Percentiles rank a stretch among this genome's conserved stretches.
These are phyloP conservation scores for Hygrophorus pudorinus DNA, from an alignment of 768 basidiomycete genomes.

Conservation along the genomic window DNA sequence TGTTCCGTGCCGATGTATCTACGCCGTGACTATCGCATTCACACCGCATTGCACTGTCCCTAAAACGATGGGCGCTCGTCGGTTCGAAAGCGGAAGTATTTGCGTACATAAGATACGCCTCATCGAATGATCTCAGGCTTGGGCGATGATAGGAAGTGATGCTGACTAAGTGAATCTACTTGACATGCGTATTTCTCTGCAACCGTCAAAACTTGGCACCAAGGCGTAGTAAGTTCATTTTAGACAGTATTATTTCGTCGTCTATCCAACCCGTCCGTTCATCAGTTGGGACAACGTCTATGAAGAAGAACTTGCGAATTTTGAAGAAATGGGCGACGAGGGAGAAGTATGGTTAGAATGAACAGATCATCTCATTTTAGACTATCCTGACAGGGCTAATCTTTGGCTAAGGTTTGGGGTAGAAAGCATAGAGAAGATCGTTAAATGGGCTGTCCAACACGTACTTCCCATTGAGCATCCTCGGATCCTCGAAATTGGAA, in stretches of 20 bases:
- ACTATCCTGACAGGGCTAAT: neutral
- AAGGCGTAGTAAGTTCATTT: constrained; percentile 56
- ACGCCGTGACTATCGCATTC: no score
- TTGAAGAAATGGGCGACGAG: constrained; percentile 71
- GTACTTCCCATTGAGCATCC: constrained; percentile 37
- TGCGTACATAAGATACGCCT: neutral
- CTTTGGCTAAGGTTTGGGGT: constrained; percentile 57
- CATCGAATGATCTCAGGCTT: constrained; percentile 5
- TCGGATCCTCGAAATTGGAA: constrained; percentile 67
- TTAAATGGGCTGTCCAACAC: constrained; percentile 55
- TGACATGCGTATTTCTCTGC: constrained; percentile 18
- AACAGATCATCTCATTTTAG: neutral
- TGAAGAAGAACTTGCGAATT: constrained; percentile 58
- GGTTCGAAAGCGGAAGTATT: no score
- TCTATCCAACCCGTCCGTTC: neutral
- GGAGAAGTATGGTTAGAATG: constrained; percentile 75
- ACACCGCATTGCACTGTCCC: no score
- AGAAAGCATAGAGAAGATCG: constrained; percentile 71
- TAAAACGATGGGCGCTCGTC: no score
- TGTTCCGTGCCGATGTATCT: neutral
- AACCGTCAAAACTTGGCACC: constrained; percentile 68
- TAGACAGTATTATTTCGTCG: neutral
- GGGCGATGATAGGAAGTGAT: constrained; percentile 4
- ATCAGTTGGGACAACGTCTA: constrained; percentile 75
- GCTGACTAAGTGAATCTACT: constrained; percentile 7